These are phyloP conservation scores for Spathaspora boniae DNA, from an alignment of 805 yeast genomes.

Conservation along the genomic window DNA sequence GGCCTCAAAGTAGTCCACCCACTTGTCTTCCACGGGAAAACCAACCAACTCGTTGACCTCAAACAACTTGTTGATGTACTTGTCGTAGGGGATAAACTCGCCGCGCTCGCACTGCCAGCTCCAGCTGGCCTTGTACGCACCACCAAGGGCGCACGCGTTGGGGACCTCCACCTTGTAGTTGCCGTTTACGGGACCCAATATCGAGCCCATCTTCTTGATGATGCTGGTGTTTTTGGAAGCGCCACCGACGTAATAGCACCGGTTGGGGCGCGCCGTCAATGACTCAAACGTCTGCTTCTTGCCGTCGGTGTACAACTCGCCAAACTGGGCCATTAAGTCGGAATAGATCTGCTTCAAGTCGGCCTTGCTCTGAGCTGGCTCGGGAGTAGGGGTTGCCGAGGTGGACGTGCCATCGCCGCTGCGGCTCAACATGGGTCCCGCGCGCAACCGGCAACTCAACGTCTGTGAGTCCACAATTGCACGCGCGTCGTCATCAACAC, in stretches of 20 bases:
- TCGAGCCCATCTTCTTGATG: slow-evolving; percentile 62
- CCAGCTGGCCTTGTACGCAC: slow-evolving; percentile 85
- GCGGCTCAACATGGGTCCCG: slow-evolving; percentile 67
- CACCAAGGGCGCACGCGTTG: slow-evolving; percentile 91
- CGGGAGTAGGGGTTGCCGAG: slow-evolving; percentile 12
- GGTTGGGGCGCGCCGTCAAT: slow-evolving; percentile 55
- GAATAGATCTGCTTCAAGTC: slow-evolving; percentile 20
- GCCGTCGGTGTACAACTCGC: slow-evolving; percentile 48
- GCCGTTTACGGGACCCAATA: slow-evolving; percentile 65
- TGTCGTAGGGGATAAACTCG: slow-evolving; percentile 43
- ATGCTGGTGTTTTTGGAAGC: slow-evolving; percentile 72
- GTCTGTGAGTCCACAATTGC: slow-evolving; percentile 87
- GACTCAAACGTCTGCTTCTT: slow-evolving; percentile 42
- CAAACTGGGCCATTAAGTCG: slow-evolving; percentile 30
- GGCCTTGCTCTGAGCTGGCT: slow-evolving; percentile 9
- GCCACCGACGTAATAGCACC: slow-evolving; percentile 83
- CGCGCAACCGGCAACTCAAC: slow-evolving; percentile 73
- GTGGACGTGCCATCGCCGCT: slow-evolving; percentile 8
- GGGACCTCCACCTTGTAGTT: slow-evolving; percentile 71
- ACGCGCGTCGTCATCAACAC: slow-evolving; percentile 60
- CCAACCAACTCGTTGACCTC: slow-evolving; percentile 47
- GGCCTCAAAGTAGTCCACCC: slow-evolving; percentile 53
- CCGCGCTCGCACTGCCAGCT: slow-evolving; percentile 38
- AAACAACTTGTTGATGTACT: slow-evolving; percentile 35
- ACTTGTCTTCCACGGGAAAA: slow-evolving; percentile 36